Evolutionary conservation across 352 stramenopile species (phyloP).

Genomic region (Lagenidium sp.): DNA sequence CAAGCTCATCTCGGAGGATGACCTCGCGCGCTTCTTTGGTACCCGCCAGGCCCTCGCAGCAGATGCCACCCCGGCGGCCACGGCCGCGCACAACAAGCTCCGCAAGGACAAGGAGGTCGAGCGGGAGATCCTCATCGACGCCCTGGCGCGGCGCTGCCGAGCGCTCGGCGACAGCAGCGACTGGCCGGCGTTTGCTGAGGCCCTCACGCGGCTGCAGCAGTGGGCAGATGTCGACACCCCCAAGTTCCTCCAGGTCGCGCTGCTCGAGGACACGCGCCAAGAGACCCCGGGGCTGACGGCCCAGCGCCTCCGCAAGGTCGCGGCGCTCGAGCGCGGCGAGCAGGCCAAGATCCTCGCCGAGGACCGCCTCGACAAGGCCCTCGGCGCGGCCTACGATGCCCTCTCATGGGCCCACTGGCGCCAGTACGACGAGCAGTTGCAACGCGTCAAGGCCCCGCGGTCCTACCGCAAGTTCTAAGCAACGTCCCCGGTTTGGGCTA

Average conservation of each 20-base stretch:
- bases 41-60: no score
- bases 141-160: slow-evolving; percentile 58
- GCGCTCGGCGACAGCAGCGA: slow-evolving; percentile 47
- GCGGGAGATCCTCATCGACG: slow-evolving; percentile 58
- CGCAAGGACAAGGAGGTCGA: slow-evolving; percentile 70
- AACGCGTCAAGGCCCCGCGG: slow-evolving; percentile 33
- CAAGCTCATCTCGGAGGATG: slow-evolving; percentile 44
- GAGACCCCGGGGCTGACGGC: slow-evolving; percentile 33
- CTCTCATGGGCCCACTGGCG: slow-evolving; percentile 60
- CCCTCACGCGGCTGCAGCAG: slow-evolving; percentile 53
- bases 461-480: slow-evolving; percentile 62
- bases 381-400: slow-evolving; percentile 20
- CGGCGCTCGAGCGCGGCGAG: slow-evolving; percentile 44
- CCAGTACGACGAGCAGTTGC: slow-evolving; percentile 43
- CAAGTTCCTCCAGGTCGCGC: slow-evolving; percentile 40
- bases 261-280: slow-evolving; percentile 54
- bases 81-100: slow-evolving; percentile 48
- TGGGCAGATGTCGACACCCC: slow-evolving; percentile 62
- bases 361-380: slow-evolving; percentile 41
- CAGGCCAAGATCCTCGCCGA: slow-evolving; percentile 58
- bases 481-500: no score
- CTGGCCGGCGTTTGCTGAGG: slow-evolving; percentile 43
- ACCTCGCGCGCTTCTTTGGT: slow-evolving; percentile 67
- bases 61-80: slow-evolving; percentile 40
- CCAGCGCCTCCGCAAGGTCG: slow-evolving; percentile 65